Percentiles rank a stretch among this genome's conserved stretches.
Evolutionary conservation across 164 flowering plant genomes (phyloP).

Genomic region (Stephania cephalantha): DNA sequence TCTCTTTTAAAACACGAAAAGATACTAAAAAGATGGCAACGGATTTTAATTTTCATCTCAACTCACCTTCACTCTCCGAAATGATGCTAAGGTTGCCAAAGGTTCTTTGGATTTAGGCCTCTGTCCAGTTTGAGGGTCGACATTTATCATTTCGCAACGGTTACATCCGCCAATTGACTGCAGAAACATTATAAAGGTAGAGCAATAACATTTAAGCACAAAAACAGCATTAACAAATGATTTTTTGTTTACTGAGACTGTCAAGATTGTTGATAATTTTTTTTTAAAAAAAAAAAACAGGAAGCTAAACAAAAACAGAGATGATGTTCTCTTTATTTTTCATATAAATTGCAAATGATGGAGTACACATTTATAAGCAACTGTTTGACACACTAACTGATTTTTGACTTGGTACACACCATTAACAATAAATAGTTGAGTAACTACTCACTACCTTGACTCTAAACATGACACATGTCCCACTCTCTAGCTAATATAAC

Average conservation of each 20-base stretch:
- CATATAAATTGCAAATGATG: no score
- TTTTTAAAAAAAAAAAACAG: no score
- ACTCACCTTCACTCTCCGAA: conserved; percentile 71
- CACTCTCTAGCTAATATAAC: no score
- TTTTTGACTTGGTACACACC: no score
- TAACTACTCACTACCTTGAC: no score
- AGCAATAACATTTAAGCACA: neutral
- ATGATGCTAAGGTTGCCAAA: conserved; percentile 82
- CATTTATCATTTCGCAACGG: conserved; percentile 88
- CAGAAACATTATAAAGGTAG: conserved; percentile 6
- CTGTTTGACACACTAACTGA: no score
- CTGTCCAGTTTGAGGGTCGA: conserved; percentile 30
- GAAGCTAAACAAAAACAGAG: no score
- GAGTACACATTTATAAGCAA: no score
- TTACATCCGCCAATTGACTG: conserved; percentile 96
- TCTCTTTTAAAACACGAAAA: neutral
- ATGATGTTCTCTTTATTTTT: no score
- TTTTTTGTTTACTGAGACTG: neutral
- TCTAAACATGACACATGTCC: no score
- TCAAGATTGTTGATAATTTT: no score
- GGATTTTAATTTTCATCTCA: neutral
- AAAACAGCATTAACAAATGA: neutral
- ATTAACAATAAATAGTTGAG: no score
- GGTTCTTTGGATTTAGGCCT: conserved; percentile 63
- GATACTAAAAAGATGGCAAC: neutral